Percentiles rank a stretch among this genome's conserved stretches.
phyloP scores from a whole-genome alignment of 768 basidiomycete species.

The Trametes elegans region DNA sequence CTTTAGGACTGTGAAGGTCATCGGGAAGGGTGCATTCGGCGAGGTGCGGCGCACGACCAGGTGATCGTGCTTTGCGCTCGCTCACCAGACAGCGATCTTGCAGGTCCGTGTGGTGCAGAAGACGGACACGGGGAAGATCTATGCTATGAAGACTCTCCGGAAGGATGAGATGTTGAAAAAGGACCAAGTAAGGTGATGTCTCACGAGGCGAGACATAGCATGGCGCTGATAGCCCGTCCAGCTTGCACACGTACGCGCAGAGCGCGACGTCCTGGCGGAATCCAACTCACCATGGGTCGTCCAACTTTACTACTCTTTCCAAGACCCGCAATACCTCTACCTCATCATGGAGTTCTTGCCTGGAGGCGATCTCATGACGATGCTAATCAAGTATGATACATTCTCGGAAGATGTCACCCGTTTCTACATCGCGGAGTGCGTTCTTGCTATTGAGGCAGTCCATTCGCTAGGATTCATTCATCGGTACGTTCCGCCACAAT shows the following conservation, averaged over 20 bases:
- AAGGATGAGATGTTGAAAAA: conserved; percentile 99
- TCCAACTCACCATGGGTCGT: conserved; percentile 97
- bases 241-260: conserved; percentile 97
- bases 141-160: conserved; percentile 97
- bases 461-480: conserved; percentile 98
- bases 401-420: conserved; percentile 97
- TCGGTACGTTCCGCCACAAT: conserved; percentile 52
- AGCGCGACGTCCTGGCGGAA: conserved; percentile 94
- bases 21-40: conserved; percentile 98
- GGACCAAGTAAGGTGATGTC: conserved; percentile 74
- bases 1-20: conserved; percentile 97
- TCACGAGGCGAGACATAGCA: not conserved
- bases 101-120: conserved; percentile 95
- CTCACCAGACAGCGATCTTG: not conserved
- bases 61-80: not conserved
- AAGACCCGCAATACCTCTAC: conserved; percentile 89
- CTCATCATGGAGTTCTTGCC: conserved; percentile 99
- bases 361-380: conserved; percentile 98
- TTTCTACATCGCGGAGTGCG: conserved; percentile 99
- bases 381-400: conserved; percentile 99
- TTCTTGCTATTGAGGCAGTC: conserved; percentile 95
- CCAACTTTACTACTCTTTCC: conserved; percentile 97
- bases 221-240: conserved; percentile 31
- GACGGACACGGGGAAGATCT: conserved; percentile 94
- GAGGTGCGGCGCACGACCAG: conserved; percentile 55